Evolutionary conservation across 2,329 filamentous ascomycete genomes (phyloP), one percentile per base, ranked within the genome.

Genomic region (Beauveria australis): DNA sequence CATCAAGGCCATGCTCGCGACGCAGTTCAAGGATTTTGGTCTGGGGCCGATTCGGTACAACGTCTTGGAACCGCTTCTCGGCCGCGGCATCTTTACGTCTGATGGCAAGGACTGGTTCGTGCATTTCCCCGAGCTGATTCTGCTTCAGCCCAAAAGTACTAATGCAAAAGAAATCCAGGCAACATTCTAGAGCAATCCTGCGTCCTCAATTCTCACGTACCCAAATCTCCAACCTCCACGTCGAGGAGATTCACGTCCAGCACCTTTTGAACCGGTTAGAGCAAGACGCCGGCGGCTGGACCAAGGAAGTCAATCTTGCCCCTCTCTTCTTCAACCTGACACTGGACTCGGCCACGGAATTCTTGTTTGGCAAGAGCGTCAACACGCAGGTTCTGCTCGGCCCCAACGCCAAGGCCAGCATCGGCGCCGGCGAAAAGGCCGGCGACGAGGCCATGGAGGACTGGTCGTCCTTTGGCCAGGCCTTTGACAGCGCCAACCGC

Each of bases 301-400:
- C 60, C 12, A 30, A 37, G 22, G 49, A 53, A 2, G 67, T 78
- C 8, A 75, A 81, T 62, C 67, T 81, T 1, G 73, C 75, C 61
- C 74, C 75, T 0, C 68, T 80, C 6, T 75, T 79, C 64, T 80
- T 78, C 70, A 72, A 72, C 44, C 69, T 79, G 33, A 78, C 78
- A 1, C 69, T 80, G 10, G 77, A 80, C 59, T 72, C 74, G 1
- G 70, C 76, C 0, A 77, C 76, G 10, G 72, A 76, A 49, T 84
- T 88, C 65, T 74, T 89, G 8, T 86, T 87, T 62, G 85, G 86
- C 8, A 75, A 82, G 64, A 81, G 79, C 12, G 68, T 69, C 2
- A 67, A 73, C 64, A 70, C 69, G 2, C 69, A 79, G 66, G 69
- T 74, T 10, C 69, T 53, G 16, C 43, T 28, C 24, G 57, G 16